These are phyloP conservation scores for Anthoceros angustus DNA, from an alignment of 225 moss, liverwort and hornwort species.

Conservation along the genomic window DNA sequence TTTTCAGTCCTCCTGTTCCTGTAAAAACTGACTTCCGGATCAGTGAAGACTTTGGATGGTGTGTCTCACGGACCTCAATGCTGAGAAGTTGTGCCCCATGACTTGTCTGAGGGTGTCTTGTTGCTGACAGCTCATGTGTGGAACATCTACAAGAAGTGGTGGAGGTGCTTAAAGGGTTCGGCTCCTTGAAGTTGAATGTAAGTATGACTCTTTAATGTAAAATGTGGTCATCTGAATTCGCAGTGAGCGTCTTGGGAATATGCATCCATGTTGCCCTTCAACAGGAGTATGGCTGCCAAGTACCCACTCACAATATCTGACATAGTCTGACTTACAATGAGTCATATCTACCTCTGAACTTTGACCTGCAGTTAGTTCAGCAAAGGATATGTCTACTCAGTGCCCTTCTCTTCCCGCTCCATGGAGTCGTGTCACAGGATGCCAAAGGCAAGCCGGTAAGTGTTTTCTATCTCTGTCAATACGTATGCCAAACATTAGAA, in stretches of 20 bases:
- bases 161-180: not conserved
- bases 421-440: constrained; percentile 14
- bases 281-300: not conserved
- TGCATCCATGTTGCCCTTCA: not conserved
- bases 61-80: constrained; percentile 7
- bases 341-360: not conserved
- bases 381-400: constrained; percentile 22
- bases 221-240: too few species aligned
- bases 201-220: not conserved
- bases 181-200: not conserved
- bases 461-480: not conserved
- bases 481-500: not conserved
- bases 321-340: not conserved
- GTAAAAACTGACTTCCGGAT: constrained; percentile 32
- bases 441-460: constrained; percentile 23
- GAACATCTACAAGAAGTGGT: not conserved
- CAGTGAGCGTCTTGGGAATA: too few species aligned
- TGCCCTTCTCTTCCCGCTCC: constrained; percentile 30
- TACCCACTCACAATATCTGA: too few species aligned
- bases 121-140: not conserved
- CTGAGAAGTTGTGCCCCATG: not conserved
- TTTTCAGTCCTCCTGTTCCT: constrained; percentile 34
- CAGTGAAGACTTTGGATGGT: constrained; percentile 39
- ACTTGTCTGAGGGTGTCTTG: not conserved
- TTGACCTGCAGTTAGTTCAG: constrained; percentile 18